A percentile compares a stretch with the other conserved stretches of the same genome.
Evolutionary conservation across 2,329 filamentous ascomycete genomes (phyloP).

Genomic region (Ilyonectria robusta): DNA sequence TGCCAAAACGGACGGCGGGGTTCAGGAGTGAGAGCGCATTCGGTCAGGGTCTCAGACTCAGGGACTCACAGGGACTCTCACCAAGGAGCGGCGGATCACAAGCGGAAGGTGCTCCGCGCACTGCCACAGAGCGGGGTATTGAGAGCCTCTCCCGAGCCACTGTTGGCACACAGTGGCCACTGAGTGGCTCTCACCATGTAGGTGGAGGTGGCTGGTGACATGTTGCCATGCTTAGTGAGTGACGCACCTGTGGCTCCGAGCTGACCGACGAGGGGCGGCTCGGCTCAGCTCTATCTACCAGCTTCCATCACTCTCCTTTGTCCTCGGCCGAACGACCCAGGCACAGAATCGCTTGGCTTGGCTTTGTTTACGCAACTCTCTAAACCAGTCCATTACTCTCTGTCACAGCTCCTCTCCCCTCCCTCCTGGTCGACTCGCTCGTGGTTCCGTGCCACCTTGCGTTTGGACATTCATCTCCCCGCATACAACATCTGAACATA

Average conservation of each 20-base stretch:
- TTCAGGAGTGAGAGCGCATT: slow-evolving; percentile 22
- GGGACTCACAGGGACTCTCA: no score
- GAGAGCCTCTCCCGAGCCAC: not conserved
- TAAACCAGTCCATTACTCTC: not conserved
- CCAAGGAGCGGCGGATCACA: not conserved
- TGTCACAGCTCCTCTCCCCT: not conserved
- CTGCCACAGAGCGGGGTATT: slow-evolving; percentile 48
- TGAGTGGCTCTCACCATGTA: slow-evolving; percentile 4
- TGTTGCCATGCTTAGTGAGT: slow-evolving; percentile 31
- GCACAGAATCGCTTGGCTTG: slow-evolving; percentile 1
- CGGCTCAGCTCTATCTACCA: slow-evolving; percentile 40
- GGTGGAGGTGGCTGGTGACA: slow-evolving; percentile 43
- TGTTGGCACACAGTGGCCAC: not conserved
- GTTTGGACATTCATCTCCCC: slow-evolving; percentile 9
- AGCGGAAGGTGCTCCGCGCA: slow-evolving; percentile 32
- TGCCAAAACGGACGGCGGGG: slow-evolving; percentile 26
- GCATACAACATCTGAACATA: slow-evolving; percentile 18
- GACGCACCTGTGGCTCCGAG: slow-evolving; percentile 48
- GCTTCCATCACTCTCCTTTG: slow-evolving; percentile 49
- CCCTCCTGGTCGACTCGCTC: not conserved
- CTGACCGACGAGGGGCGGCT: slow-evolving; percentile 33
- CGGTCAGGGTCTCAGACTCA: not conserved
- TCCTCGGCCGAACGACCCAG: slow-evolving; percentile 8
- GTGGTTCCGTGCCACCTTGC: slow-evolving; percentile 9
- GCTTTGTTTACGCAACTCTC: no score